Conservation (phyloP, 371 early-diverging fungal genomes). For the Chytridium lagenaria region DNA sequence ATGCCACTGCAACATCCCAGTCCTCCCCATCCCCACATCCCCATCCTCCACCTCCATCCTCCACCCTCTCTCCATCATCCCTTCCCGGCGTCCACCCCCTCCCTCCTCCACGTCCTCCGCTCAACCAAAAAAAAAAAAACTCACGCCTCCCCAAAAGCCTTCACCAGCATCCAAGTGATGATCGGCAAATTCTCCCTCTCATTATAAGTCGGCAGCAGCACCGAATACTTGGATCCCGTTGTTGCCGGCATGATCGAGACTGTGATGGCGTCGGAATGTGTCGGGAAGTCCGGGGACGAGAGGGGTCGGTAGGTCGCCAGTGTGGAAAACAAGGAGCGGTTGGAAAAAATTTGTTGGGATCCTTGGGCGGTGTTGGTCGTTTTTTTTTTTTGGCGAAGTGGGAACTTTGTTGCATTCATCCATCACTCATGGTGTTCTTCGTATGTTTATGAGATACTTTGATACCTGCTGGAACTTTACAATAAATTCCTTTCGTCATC, state of each 20-base stretch:
- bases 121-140: conserved; percentile 20
- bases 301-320: background rate
- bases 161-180: conserved; percentile 89
- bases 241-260: background rate
- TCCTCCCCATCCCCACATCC: background rate
- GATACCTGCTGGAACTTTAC: too few relatives aligned
- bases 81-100: background rate
- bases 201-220: conserved; percentile 98
- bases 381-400: too few relatives aligned
- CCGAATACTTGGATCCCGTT: conserved; percentile 69
- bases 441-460: too few relatives aligned
- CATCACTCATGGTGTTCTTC: too few relatives aligned
- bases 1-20: too few relatives aligned
- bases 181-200: conserved; percentile 97
- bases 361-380: too few relatives aligned
- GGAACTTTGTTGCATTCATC: too few relatives aligned
- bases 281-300: background rate
- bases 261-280: conserved; percentile 6
- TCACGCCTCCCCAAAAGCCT: conserved; percentile 82
- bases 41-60: background rate
- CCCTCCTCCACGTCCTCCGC: background rate
- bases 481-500: too few relatives aligned
- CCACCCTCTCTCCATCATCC: background rate
- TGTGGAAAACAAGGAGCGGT: background rate
- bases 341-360: background rate